Conservation (phyloP, 2,329 filamentous ascomycete species). For the Fusarium napiforme region DNA sequence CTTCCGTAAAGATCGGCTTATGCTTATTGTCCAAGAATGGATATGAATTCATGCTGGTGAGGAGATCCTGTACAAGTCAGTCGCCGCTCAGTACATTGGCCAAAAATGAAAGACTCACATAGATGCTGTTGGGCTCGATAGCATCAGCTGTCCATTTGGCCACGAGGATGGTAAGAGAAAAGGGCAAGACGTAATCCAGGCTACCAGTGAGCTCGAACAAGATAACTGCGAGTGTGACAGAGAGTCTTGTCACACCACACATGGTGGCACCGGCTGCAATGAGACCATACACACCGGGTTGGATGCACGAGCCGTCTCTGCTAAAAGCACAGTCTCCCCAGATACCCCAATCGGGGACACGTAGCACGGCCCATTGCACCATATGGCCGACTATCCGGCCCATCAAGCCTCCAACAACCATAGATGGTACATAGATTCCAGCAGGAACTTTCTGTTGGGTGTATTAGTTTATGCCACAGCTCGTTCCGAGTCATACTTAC, state of each 20-base stretch:
- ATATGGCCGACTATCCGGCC: slow-evolving; percentile 88
- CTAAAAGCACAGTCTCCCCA: slow-evolving; percentile 79
- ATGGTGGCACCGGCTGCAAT: slow-evolving; percentile 96
- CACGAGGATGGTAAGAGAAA: slow-evolving; percentile 89
- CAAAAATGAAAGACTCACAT: slow-evolving; percentile 62
- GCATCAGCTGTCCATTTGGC: slow-evolving; percentile 99
- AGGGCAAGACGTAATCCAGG: slow-evolving; percentile 93
- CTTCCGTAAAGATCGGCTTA: slow-evolving; percentile 88
- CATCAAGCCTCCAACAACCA: slow-evolving; percentile 96
- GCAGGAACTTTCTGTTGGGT: slow-evolving; percentile 81
- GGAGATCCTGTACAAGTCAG: slow-evolving; percentile 71
- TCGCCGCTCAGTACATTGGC: background rate
- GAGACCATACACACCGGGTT: slow-evolving; percentile 95
- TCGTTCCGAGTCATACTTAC: slow-evolving; percentile 53
- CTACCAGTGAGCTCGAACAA: slow-evolving; percentile 96
- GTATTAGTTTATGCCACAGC: slow-evolving; percentile 32
- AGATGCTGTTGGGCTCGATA: slow-evolving; percentile 93
- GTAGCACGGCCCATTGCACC: slow-evolving; percentile 83
- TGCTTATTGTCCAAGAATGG: slow-evolving; percentile 98
- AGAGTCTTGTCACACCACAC: slow-evolving; percentile 95
- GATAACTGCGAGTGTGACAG: slow-evolving; percentile 93
- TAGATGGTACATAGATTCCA: slow-evolving; percentile 97
- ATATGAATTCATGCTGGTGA: slow-evolving; percentile 97
- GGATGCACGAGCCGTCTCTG: slow-evolving; percentile 84
- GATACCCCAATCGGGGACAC: slow-evolving; percentile 75